Percentiles rank a stretch among this genome's conserved stretches.
Evolutionary conservation across 2,329 filamentous ascomycete species (phyloP).

Genomic region (Xylaria sp.): DNA sequence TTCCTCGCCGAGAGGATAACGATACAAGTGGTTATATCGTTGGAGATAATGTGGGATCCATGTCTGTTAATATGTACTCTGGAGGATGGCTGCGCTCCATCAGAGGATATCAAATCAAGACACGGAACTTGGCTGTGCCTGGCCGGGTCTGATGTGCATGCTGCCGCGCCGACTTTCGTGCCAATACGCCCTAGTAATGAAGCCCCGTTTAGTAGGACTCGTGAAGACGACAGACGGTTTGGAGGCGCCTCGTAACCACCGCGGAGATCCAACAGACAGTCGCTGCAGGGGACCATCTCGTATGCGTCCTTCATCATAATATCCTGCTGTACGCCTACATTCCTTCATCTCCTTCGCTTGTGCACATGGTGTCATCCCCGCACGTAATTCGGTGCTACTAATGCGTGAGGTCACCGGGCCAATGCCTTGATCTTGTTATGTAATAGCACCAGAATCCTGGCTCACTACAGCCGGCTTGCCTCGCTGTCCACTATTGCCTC

Average conservation of each 20-base stretch:
- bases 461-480: slow-evolving; percentile 18
- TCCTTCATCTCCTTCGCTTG: slow-evolving; percentile 12
- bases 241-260: slow-evolving; percentile 4
- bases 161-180: slow-evolving; percentile 5
- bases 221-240: slow-evolving; percentile 8
- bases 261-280: slow-evolving; percentile 24
- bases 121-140: slow-evolving; percentile 2
- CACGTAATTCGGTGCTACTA: slow-evolving; percentile 35
- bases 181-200: slow-evolving; percentile 2
- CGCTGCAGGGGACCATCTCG: slow-evolving; percentile 12
- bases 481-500: slow-evolving; percentile 20
- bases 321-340: slow-evolving; percentile 19
- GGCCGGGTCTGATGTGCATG: background rate
- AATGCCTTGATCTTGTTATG: slow-evolving; percentile 35
- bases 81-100: slow-evolving; percentile 13
- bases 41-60: slow-evolving; percentile 4
- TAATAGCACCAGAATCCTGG: slow-evolving; percentile 33
- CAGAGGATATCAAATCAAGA: slow-evolving; percentile 13
- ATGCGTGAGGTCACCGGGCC: slow-evolving; percentile 28
- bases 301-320: slow-evolving; percentile 16
- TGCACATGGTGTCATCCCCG: slow-evolving; percentile 34
- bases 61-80: slow-evolving; percentile 10
- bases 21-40: background rate
- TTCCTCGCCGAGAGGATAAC: slow-evolving; percentile 1
- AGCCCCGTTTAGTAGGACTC: too few species aligned